Evolutionary conservation across 208 protist genomes (phyloP), one percentile per base, ranked within the genome.

Genomic region (Leishmania braziliensis): DNA sequence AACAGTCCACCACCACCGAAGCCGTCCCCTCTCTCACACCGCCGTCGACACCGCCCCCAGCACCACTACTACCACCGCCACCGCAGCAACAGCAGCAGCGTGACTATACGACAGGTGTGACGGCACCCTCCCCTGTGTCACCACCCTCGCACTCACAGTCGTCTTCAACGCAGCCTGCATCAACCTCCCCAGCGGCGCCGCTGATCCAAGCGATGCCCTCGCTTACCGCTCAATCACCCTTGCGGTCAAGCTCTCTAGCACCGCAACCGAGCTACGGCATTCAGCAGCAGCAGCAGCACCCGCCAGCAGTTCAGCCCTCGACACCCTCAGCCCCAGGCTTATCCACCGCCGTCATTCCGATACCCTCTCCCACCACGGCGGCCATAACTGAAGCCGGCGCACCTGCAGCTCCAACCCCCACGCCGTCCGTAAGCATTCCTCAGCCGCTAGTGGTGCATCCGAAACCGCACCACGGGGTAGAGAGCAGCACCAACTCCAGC

Each of bases 401-500:
- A 77, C n/a, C 69, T 29, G 23, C 69, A 9, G 46, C 69, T 73
- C 9, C 69, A 3, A 73, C 69, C 4, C 10, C 46, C 2, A 73
- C 69, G 33, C 46, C 46, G 46, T 53, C 69, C 46, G 69, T 73
- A 36, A 20, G 46, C 20, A 20, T 71, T 20, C 60, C 78, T 12
- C 68, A 50, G 51, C 58, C 54, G 78, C 33, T 53, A 63, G n/a
- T 76, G 66, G 69, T 56, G 33, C 51, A 43, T 69, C 20, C 10
- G 26, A 80, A 71, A 62, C 53, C 70, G 9, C 54, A 80, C 43
- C 50, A 80, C 60, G 68, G 75, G 76, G 70, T 71, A 8, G 81
- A 84, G 33, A 84, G 81, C 81, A 81, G 53, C 62, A 80, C 81
- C 8, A 80, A 62, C 62, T 84, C 81, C 14, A 80, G 75, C 50